Evolutionary conservation across 2,329 filamentous ascomycete genomes (phyloP).

Genomic region (Thielaviopsis punctulata): DNA sequence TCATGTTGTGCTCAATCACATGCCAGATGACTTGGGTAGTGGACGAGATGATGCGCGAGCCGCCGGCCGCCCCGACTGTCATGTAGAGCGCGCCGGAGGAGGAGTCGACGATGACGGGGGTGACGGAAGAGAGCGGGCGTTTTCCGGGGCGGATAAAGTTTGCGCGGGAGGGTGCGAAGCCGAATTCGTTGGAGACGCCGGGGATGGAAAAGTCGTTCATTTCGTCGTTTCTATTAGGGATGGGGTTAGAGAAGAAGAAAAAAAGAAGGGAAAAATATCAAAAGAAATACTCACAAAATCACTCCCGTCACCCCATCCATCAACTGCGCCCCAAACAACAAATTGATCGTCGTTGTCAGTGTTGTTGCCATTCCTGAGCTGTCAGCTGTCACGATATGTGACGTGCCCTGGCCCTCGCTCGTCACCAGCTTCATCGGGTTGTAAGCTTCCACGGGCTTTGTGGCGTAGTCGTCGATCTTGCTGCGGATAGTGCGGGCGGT

Average conservation of each 20-base stretch:
- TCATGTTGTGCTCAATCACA: conserved; percentile 46
- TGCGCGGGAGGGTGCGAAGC: conserved; percentile 58
- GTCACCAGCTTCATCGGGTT: conserved; percentile 49
- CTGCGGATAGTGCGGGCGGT: conserved; percentile 41
- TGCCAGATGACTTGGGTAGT: conserved; percentile 60
- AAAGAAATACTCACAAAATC: conserved; percentile 35
- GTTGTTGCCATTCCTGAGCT: conserved; percentile 56
- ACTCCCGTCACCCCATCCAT: conserved; percentile 71
- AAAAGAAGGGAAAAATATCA: conserved; percentile 12
- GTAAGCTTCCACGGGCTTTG: conserved; percentile 58
- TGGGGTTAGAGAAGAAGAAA: background rate
- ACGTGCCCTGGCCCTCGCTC: conserved; percentile 55
- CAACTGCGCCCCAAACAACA: conserved; percentile 64
- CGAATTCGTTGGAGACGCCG: conserved; percentile 59
- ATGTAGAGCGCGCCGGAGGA: conserved; percentile 47
- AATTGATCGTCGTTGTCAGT: conserved; percentile 74
- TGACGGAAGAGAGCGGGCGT: conserved; percentile 67
- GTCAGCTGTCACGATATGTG: conserved; percentile 58
- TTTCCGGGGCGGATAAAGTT: conserved; percentile 75
- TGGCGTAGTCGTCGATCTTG: conserved; percentile 55
- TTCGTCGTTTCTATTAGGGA: conserved; percentile 34
- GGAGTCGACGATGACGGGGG: conserved; percentile 56
- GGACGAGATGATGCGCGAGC: conserved; percentile 66
- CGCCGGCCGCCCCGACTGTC: conserved; percentile 60
- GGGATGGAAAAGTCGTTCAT: conserved; percentile 80